A percentile compares a stretch with the other conserved stretches of the same genome.
Conservation (phyloP, 805 yeast genomes). For the Cyberlindnera maritima region DNA sequence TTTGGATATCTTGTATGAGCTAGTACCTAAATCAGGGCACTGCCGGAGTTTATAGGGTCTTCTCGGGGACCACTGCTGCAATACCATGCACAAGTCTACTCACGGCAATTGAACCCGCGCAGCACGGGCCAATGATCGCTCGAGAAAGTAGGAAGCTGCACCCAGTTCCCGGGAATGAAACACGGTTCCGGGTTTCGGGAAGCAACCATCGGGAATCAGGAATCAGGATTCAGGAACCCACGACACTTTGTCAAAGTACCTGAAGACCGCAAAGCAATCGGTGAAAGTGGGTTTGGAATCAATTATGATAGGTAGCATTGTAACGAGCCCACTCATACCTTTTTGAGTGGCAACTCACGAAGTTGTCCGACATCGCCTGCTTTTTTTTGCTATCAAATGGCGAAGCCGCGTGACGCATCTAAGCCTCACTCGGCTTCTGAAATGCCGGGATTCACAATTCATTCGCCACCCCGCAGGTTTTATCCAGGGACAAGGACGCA, state of each 20-base stretch:
- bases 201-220: no score
- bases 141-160: not conserved
- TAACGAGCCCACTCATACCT: no score
- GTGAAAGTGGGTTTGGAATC: no score
- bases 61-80: not conserved
- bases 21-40: no score
- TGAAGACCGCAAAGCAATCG: no score
- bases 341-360: not conserved
- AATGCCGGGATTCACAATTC: not conserved
- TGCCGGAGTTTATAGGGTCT: not conserved
- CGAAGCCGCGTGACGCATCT: conserved; percentile 5
- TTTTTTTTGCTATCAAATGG: not conserved
- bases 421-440: conserved; percentile 7
- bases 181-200: not conserved
- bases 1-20: no score
- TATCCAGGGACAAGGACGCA: not conserved
- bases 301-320: no score
- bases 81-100: not conserved
- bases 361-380: not conserved
- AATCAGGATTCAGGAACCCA: no score
- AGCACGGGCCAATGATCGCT: not conserved
- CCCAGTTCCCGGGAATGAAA: not conserved
- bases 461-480: not conserved
- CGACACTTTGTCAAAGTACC: no score
- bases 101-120: conserved; percentile 3